phyloP scores from a whole-genome alignment of 1,139 yeast genomes.

The Geotrichum aggregatum region DNA sequence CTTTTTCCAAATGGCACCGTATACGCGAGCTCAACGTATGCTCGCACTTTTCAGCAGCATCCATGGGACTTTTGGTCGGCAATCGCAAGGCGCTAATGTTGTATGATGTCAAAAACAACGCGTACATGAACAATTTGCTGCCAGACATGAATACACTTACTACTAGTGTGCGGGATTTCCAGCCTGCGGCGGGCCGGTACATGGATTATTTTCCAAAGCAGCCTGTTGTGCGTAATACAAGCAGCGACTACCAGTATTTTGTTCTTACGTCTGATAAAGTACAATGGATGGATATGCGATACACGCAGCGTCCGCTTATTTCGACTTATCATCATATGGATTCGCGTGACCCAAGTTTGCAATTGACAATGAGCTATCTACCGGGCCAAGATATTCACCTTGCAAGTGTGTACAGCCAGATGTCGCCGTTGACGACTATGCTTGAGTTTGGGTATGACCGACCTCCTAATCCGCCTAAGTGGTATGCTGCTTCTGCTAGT shows the following conservation, averaged over 20 bases:
- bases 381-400: conserved; percentile 17
- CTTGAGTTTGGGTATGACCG: conserved; percentile 16
- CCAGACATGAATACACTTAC: conserved; percentile 6
- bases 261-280: conserved; percentile 30
- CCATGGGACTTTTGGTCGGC: conserved; percentile 15
- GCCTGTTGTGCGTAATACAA: conserved; percentile 16
- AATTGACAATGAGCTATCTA: conserved; percentile 38
- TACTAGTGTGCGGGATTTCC: conserved; percentile 15
- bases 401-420: conserved; percentile 18
- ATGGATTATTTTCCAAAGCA: conserved; percentile 7
- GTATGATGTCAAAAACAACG: conserved; percentile 5
- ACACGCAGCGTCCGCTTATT: conserved; percentile 42
- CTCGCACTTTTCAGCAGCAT: not conserved
- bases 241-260: conserved; percentile 25
- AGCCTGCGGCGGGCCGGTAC: conserved; percentile 18
- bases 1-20: conserved; percentile 16
- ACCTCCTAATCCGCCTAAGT: conserved; percentile 3
- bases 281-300: conserved; percentile 31
- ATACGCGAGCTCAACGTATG: conserved; percentile 10
- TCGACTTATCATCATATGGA: conserved; percentile 69
- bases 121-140: conserved; percentile 11
- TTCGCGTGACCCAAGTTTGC: conserved; percentile 53
- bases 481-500: not conserved
- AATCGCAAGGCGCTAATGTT: conserved; percentile 15
- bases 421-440: conserved; percentile 7